Evolutionary conservation across 2,329 filamentous ascomycete genomes (phyloP), one percentile per base, ranked within the genome.

Genomic region (Beauveria varroae): DNA sequence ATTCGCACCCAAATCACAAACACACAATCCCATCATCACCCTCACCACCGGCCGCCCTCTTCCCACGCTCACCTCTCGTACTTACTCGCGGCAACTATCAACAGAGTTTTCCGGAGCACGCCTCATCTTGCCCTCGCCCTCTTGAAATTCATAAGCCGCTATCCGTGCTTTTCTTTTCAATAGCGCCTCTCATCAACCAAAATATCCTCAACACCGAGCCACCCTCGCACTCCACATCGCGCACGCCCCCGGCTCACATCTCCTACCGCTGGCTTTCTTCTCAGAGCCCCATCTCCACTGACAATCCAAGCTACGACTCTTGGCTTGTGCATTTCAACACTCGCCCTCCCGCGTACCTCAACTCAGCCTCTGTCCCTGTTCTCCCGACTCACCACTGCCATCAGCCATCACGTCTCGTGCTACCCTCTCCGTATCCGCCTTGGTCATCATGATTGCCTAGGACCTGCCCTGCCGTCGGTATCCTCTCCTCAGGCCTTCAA

Each of bases 241-340:
- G 30, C 56, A 28, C 56, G 20, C 56, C 46, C 46, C 28, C 44
- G 24, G 30, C 56, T 28, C 12, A 28, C 28, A 16, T 49, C 46
- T 22, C 46, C 22, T 24, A 28, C 30, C 30, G 5, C 46, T 49
- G 8, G 10, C 7, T 18, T 28, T 43, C 40, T 20, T 51, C 16
- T 10, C 57, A 34, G 14, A 49, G 44, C 55, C 54, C 55, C 44
- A 49, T 59, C 57, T 59, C 57, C 57, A 59, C 57, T 24, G 44
- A 14, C 46, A 41, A 37, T 41, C 20, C 53, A 56, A 47, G 28
- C 43, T 49, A 26, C 54, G 40, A 20, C 26, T 57, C 54, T 57
- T 59, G 57, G 57, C 57, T 52, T 50, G 34, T 34, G 34, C 57
- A 59, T 59, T 59, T 59, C 57, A 52, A 58, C 46, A 24, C 28